Evolutionary conservation across 1,284 basidiomycete species (phyloP).

Genomic region (Sanghuangporus weigelae): DNA sequence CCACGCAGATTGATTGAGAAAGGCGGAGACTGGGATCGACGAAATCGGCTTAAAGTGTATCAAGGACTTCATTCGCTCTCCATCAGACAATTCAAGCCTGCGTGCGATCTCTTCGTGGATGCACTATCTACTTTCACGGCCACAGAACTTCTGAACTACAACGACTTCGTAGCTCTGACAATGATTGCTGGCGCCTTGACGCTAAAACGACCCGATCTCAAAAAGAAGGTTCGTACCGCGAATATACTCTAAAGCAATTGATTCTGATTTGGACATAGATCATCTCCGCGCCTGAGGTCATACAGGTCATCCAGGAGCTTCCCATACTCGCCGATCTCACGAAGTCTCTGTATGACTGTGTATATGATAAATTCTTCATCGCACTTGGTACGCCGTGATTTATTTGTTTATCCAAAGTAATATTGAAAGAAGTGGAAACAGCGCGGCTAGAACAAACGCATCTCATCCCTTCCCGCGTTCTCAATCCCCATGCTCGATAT

Average conservation of each 20-base stretch:
- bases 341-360: constrained; percentile 83
- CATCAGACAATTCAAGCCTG: constrained; percentile 77
- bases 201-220: constrained; percentile 81
- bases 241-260: neutral
- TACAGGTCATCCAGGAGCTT: constrained; percentile 64
- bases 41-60: constrained; percentile 96
- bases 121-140: constrained; percentile 94
- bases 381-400: constrained; percentile 59
- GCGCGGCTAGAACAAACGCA: constrained; percentile 86
- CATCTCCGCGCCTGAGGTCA: constrained; percentile 65
- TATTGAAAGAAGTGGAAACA: constrained; percentile 25
- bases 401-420: constrained; percentile 5
- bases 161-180: constrained; percentile 86
- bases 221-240: constrained; percentile 71
- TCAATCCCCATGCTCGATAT: constrained; percentile 84
- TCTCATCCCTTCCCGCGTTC: constrained; percentile 81
- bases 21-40: constrained; percentile 97
- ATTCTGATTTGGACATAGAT: constrained; percentile 35
- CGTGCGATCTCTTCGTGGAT: constrained; percentile 75
- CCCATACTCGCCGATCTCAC: constrained; percentile 66
- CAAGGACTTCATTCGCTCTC: constrained; percentile 83
- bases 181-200: constrained; percentile 79
- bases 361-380: constrained; percentile 92
- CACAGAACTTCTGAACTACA: constrained; percentile 84
- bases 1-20: constrained; percentile 78